Evolutionary conservation across 2,329 filamentous ascomycete species (phyloP), one percentile per base, ranked within the genome.

Genomic region (Rhinocladiella similis): DNA sequence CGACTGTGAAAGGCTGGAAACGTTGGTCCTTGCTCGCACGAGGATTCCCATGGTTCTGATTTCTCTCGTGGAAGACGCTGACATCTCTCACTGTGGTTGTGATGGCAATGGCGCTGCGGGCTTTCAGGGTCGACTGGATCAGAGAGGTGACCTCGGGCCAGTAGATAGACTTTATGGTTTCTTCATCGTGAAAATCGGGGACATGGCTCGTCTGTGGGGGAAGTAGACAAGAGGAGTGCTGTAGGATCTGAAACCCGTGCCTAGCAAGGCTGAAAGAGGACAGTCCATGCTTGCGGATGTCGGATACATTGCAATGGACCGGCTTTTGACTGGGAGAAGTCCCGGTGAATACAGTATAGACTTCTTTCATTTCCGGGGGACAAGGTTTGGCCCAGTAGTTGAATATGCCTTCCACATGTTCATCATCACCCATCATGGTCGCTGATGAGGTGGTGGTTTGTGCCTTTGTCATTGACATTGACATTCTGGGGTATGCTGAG

Each of bases 111-210:
- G 50, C 54, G 25, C 35, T 36, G 4, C 54, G 54, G 5, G 49
- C 19, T 14, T 46, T 46, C 7, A 57, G 46, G 19, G 39, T 22
- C 29, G 42, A 29, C 33, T 54, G 53, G 6, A 57, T 12, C 27
- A 50, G 14, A 19, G 50, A 47, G 19, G 27, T 45, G 14, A 57
- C 36, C 27, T 57, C 54, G 3, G 54, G 54, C 54, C 54, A 57
- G 45, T 57, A 57, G 13, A 16, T 38, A 7, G 9, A 22, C 29
- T 42, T 47, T n/a, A 49, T 48, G 16, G 33, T 25, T 13, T 27
- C 20, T 10, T 38, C 29, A 33, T 57, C 50, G 50, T 53, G 47
- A 43, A 57, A 57, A 25, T 50, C 35, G 27, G 54, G 54, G 47
- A 56, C 20, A 5, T 29, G 27, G 29, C 16, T 25, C 13, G 48